Evolutionary conservation across 768 basidiomycete genomes (phyloP), one percentile per base, ranked within the genome.

Genomic region (Terana coerulea): DNA sequence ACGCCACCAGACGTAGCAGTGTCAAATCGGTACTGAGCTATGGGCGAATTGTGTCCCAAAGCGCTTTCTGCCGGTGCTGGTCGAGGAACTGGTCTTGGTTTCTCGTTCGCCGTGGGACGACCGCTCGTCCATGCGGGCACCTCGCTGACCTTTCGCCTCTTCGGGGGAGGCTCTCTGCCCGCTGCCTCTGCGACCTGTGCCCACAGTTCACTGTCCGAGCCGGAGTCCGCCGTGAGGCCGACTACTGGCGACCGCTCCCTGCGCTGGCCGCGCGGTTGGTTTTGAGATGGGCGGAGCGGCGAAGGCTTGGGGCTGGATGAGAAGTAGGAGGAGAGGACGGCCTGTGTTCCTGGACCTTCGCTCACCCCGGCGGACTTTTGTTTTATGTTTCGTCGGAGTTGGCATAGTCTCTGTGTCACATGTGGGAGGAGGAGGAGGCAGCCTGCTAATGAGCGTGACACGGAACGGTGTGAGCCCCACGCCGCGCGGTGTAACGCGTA

Each of bases 21-120:
- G 10, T 69, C 69, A 56, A 75, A 81, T 14, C 76, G 68, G 76
- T 76, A 82, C 54, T 67, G 70, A 21, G 28, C 70, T 4, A 65
- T 65, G 11, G 62, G 46, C 52, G 61, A 56, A 29, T 45, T 52
- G 15, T n/a, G 26, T 19, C 29, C 7, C 15, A n/a, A 9, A 41
- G 33, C 33, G n/a, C 14, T n/a, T 3, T 43, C 25, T n/a, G 9
- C 26, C n/a, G 12, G 11, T 22, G 14, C 26, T 3, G 8, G 14
- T n/a, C 26, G 26, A 30, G n/a, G n/a, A n/a, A n/a, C n/a, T n/a
- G n/a, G n/a, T n/a, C 43, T 44, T 29, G 14, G 26, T 15, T 15
- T 1, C 15, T 9, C 28, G 19, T 11, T n/a, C 11, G 43, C 11
- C 45, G 47, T 21, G 10, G 8, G 15, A 19, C 39, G 28, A 24